Evolutionary conservation across 1,284 basidiomycete species (phyloP).

Genomic region (Sporisorium graminicola): DNA sequence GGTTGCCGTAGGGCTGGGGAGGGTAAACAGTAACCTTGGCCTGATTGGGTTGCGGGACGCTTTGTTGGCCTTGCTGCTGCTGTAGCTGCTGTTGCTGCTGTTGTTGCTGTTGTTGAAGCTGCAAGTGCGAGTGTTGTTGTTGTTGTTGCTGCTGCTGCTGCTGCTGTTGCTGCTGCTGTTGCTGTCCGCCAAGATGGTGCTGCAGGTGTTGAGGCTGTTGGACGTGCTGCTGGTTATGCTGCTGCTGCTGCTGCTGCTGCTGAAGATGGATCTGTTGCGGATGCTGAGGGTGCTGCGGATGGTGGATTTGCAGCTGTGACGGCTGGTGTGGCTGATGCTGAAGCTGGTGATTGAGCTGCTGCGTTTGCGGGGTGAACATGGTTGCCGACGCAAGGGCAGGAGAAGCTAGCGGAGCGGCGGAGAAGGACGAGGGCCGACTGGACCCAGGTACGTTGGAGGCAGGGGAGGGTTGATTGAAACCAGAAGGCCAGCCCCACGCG

Average conservation of each 20-base stretch:
- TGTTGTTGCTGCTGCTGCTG: no score
- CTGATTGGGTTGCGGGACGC: slow-evolving; percentile 10
- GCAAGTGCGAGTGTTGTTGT: slow-evolving; percentile 18
- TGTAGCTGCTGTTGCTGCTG: slow-evolving; percentile 26
- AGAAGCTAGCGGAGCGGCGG: slow-evolving; percentile 25
- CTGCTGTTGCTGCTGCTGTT: slow-evolving; percentile 20
- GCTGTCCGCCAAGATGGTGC: slow-evolving; percentile 21
- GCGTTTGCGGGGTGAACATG: slow-evolving; percentile 40
- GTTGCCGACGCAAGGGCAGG: slow-evolving; percentile 30
- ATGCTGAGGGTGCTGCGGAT: slow-evolving; percentile 36
- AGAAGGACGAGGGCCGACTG: slow-evolving; percentile 22
- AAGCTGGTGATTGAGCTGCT: slow-evolving; percentile 30
- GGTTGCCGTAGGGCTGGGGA: slow-evolving; percentile 55
- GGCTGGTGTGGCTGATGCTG: slow-evolving; percentile 32
- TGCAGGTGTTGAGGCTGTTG: slow-evolving; percentile 26
- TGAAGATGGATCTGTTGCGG: slow-evolving; percentile 31
- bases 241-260: slow-evolving; percentile 29
- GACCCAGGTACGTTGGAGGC: slow-evolving; percentile 28
- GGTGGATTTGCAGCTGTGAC: slow-evolving; percentile 29
- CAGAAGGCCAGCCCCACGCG: slow-evolving; percentile 57
- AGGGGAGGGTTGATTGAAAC: slow-evolving; percentile 46
- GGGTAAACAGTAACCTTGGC: slow-evolving; percentile 46
- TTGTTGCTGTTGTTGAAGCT: slow-evolving; percentile 35
- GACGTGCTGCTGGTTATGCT: slow-evolving; percentile 14
- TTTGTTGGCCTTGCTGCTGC: slow-evolving; percentile 9